A percentile compares a stretch with the other conserved stretches of the same genome.
phyloP scores from a whole-genome alignment of 1,284 basidiomycete species.

The Trichosporon sp. region DNA sequence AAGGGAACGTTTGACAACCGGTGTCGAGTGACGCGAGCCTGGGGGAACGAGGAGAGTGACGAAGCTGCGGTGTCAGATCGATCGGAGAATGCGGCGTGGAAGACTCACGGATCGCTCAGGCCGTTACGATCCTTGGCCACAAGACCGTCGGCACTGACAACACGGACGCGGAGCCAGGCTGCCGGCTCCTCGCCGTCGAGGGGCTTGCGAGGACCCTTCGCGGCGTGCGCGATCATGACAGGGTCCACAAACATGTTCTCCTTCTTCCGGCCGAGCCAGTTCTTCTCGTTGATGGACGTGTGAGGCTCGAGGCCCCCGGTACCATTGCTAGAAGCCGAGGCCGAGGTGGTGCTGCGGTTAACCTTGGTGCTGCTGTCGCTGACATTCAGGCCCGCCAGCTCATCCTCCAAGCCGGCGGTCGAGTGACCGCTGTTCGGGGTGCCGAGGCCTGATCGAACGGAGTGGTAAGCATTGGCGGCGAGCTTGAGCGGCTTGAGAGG shows the following conservation, averaged over 20 bases:
- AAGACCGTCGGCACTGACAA: conserved; percentile 50
- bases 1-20: conserved; percentile 72
- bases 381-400: background rate
- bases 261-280: conserved; percentile 16
- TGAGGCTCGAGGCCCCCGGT: background rate
- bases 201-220: conserved; percentile 41
- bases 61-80: conserved; percentile 61
- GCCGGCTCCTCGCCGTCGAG: conserved; percentile 48
- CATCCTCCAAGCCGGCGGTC: conserved; percentile 1
- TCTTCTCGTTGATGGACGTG: background rate
- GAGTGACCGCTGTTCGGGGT: conserved; percentile 8
- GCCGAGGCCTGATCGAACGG: conserved; percentile 7
- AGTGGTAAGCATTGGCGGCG: conserved; percentile 36
- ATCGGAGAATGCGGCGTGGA: conserved; percentile 57
- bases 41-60: conserved; percentile 64
- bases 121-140: conserved; percentile 54
- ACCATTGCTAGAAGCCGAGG: conserved; percentile 1
- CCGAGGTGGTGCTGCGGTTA: conserved; percentile 7
- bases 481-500: conserved; percentile 47
- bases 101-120: conserved; percentile 46
- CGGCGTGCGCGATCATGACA: conserved; percentile 33
- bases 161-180: conserved; percentile 47
- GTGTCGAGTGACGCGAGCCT: conserved; percentile 65
- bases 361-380: conserved; percentile 6
- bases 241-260: conserved; percentile 20